Percentiles rank a stretch among this genome's conserved stretches.
Conservation (phyloP, 495 filamentous ascomycete genomes). For the Trichoderma asperelloides region DNA sequence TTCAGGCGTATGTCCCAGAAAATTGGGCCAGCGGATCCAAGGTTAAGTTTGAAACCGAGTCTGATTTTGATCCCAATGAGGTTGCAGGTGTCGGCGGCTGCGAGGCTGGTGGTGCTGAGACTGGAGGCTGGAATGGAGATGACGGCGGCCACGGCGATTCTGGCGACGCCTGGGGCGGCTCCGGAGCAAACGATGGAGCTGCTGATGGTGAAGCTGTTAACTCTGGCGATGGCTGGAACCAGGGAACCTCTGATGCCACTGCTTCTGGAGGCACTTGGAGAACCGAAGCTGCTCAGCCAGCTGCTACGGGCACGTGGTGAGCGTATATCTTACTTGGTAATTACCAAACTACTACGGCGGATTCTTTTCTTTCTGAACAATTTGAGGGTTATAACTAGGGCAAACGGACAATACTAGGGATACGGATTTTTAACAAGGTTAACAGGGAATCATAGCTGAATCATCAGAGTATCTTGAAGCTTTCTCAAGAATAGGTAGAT, state of each 20-base stretch:
- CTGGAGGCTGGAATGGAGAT: background rate
- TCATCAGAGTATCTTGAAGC: background rate
- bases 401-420: background rate
- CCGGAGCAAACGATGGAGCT: background rate
- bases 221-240: background rate
- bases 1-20: slow-evolving; percentile 52
- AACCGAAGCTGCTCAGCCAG: background rate
- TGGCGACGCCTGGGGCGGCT: background rate
- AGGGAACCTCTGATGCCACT: background rate
- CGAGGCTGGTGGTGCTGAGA: slow-evolving; percentile 11
- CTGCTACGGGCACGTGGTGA: too few species aligned
- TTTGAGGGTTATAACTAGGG: background rate
- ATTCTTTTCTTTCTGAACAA: background rate
- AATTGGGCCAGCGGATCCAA: slow-evolving; percentile 29
- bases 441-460: background rate
- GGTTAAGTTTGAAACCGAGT: slow-evolving; percentile 54
- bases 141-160: background rate
- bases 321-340: background rate
- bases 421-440: background rate
- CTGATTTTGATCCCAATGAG: slow-evolving; percentile 44
- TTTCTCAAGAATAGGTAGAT: background rate
- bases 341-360: background rate
- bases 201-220: background rate
- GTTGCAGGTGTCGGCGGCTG: slow-evolving; percentile 13
- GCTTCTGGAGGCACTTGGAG: background rate